Base-by-base conservation (phyloP, 768 basidiomycete species). In the Coprinellus micaceus region DNA sequence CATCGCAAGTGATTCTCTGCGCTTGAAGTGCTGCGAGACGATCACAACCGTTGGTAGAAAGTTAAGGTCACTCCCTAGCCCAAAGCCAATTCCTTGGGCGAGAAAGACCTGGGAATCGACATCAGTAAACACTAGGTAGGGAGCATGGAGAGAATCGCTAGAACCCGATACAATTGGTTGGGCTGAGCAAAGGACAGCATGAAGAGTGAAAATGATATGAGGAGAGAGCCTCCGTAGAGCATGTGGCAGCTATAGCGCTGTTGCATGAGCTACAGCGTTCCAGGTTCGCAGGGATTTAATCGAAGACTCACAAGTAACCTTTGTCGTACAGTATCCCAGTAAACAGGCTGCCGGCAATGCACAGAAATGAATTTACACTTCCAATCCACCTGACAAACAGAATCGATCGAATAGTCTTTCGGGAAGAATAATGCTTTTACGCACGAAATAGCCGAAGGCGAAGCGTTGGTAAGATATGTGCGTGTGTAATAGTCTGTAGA, bases 21-120 rank as follows among this genome's bases (percentile, higher is more conserved):
- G 62, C 41, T 67, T 65, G 66, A 81, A 84, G 59, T 79, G 73
- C 44, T 80, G 79, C 3, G 75, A 71, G 26, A 78, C 57, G 28
- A 82, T 67, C 1, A 74, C 71, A 52, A 80, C 60, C n/a, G 70
- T 69, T 1, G 81, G 81, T 7, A 78, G 62, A 56, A 74, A 78
- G 17, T 76, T 63, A 19, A 80, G 52, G 0, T 80, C 81, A 4
- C 69, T 65, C 15, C 74, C 74, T 5, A 81, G 61, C 1, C 81
- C 81, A 43, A 76, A 68, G 1, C 76, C 79, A 5, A 82, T 56
- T n/a, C 75, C 80, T 65, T 82, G 79, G 0, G 74, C 60, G 13
- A 82, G 70, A 62, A 80, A 78, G 15, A 74, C 63, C 67, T 78
- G 65, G 6, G 17, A 4, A 11, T 28, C 49, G 26, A 47, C 39